phyloP scores from a whole-genome alignment of 176 grass and related monocot species.

The Puccinellia tenuiflora region DNA sequence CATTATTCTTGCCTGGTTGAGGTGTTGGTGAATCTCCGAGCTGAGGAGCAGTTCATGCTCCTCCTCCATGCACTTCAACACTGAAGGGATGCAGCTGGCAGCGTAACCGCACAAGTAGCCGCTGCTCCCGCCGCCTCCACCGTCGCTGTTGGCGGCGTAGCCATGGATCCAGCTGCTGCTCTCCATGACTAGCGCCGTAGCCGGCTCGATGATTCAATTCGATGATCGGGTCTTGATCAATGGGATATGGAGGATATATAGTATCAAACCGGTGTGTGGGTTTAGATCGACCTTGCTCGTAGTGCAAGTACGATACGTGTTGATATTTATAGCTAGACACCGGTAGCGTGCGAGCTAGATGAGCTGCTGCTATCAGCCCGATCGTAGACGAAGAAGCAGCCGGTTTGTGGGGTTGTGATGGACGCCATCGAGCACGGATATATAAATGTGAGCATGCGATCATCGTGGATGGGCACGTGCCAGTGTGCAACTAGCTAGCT shows the following conservation, averaged over 20 bases:
- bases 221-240: background rate
- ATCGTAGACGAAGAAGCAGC: background rate
- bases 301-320: background rate
- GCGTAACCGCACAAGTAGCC: constrained; percentile 41
- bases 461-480: background rate
- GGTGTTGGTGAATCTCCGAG: constrained; percentile 25
- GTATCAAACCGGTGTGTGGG: background rate
- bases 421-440: background rate
- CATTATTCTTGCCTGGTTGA: constrained; percentile 38
- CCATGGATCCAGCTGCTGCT: constrained; percentile 29
- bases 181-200: constrained; percentile 8
- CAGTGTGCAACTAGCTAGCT: background rate
- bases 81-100: background rate
- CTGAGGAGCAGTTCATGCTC: background rate
- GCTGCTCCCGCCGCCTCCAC: background rate
- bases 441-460: background rate
- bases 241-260: too few relatives aligned
- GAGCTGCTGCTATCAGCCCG: too few relatives aligned
- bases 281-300: background rate
- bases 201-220: too few relatives aligned
- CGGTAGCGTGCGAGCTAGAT: too few relatives aligned
- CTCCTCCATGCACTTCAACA: constrained; percentile 7
- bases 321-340: background rate
- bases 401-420: background rate
- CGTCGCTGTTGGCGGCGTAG: background rate